A percentile compares a stretch with the other conserved stretches of the same genome.
Evolutionary conservation across 2,329 filamentous ascomycete genomes (phyloP).

Genomic region (Venturia effusa): DNA sequence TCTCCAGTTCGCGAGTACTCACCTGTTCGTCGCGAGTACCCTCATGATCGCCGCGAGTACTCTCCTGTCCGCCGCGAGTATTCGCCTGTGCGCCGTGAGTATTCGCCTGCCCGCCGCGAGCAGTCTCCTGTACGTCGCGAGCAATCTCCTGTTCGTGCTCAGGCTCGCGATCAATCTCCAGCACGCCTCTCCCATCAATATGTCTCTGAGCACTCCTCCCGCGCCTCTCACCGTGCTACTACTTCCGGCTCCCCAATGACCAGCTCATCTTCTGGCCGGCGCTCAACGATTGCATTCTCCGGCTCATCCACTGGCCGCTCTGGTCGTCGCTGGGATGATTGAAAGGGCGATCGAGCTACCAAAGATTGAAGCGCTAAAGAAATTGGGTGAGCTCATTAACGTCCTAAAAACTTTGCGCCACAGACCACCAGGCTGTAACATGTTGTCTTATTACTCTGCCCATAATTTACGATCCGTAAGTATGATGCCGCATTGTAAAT

Average conservation of each 20-base stretch:
- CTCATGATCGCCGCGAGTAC: too few species aligned
- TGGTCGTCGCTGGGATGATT: background rate
- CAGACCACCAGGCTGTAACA: background rate
- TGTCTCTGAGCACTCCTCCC: background rate
- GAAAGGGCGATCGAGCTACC: too few species aligned
- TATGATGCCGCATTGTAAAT: background rate
- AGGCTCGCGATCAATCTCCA: background rate
- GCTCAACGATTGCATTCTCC: background rate
- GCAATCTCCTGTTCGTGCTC: background rate
- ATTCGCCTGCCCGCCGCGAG: background rate
- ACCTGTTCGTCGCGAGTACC: background rate
- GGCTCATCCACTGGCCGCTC: background rate
- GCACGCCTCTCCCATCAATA: background rate
- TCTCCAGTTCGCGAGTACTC: background rate
- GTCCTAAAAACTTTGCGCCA: background rate
- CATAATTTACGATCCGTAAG: background rate
- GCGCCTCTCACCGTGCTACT: background rate
- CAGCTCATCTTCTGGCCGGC: background rate
- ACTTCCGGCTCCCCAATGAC: background rate
- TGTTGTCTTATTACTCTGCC: background rate
- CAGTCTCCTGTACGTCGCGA: background rate
- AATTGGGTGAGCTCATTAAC: background rate
- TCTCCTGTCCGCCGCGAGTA: background rate
- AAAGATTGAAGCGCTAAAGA: background rate
- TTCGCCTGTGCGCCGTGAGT: background rate